These are phyloP conservation scores for Serendipita vermifera DNA, from an alignment of 768 basidiomycete species.

Conservation along the genomic window DNA sequence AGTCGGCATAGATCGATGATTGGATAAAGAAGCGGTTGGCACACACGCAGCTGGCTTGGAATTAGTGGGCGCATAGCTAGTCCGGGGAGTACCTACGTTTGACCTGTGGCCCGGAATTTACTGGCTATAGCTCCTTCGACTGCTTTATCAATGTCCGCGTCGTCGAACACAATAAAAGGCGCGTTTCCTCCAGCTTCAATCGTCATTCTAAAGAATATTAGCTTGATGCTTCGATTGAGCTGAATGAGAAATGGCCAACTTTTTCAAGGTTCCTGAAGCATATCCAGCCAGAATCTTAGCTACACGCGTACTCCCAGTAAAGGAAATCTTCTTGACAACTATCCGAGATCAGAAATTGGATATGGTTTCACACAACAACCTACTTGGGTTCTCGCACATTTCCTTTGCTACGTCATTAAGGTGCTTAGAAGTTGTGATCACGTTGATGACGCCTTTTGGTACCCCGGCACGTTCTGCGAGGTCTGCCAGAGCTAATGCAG, in stretches of 20 bases:
- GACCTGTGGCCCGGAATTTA: conserved; percentile 73
- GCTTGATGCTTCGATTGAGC: not conserved
- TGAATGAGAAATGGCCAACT: conserved; percentile 32
- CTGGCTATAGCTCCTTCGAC: conserved; percentile 64
- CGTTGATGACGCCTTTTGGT: conserved; percentile 89
- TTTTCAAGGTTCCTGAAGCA: conserved; percentile 68
- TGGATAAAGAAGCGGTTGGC: conserved; percentile 92
- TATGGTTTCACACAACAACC: not conserved
- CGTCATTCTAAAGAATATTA: conserved; percentile 33
- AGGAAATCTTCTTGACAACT: conserved; percentile 72
- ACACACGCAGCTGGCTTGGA: conserved; percentile 49
- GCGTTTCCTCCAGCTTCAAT: conserved; percentile 90
- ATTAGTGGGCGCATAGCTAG: conserved; percentile 15
- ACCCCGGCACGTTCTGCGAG: conserved; percentile 80
- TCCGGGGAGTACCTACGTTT: conserved; percentile 50
- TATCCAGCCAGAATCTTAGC: conserved; percentile 63
- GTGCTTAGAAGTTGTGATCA: conserved; percentile 79
- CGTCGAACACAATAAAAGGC: conserved; percentile 94
- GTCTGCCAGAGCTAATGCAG: conserved; percentile 85
- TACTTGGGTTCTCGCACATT: conserved; percentile 70
- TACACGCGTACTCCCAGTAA: conserved; percentile 78
- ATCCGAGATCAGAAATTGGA: not conserved
- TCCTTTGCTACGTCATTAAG: conserved; percentile 82
- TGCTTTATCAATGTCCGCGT: conserved; percentile 85
- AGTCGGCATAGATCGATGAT: conserved; percentile 81